These are phyloP conservation scores for Coniochaeta ligniaria DNA, from an alignment of 2,329 filamentous ascomycete species.

Conservation along the genomic window DNA sequence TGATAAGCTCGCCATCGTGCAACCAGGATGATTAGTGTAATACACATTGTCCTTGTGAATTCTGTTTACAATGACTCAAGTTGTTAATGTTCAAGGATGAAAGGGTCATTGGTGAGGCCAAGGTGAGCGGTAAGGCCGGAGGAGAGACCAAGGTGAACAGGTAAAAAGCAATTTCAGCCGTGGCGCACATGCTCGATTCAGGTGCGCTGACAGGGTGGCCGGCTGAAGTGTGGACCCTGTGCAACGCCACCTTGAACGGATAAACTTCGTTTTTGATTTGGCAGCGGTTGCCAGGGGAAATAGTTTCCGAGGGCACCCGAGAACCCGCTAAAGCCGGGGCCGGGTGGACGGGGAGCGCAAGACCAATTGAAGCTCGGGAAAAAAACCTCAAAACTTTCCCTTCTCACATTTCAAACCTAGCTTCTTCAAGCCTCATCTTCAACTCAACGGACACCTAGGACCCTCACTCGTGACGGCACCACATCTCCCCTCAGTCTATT, in stretches of 20 bases:
- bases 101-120: not conserved
- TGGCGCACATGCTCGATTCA: not conserved
- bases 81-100: too few species aligned
- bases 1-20: not conserved
- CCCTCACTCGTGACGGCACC: conserved; percentile 1
- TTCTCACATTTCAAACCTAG: not conserved
- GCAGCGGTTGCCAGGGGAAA: not conserved
- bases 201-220: not conserved
- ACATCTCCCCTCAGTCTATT: conserved; percentile 1
- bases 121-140: too few species aligned
- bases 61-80: not conserved
- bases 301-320: not conserved
- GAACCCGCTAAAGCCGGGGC: not conserved
- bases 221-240: not conserved
- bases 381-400: not conserved
- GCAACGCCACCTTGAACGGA: not conserved
- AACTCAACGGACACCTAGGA: not conserved
- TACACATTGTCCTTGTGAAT: not conserved
- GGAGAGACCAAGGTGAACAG: not conserved
- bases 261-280: not conserved
- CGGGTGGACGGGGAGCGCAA: not conserved
- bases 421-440: not conserved
- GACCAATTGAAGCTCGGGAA: not conserved
- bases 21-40: not conserved
- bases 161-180: not conserved